Percentiles rank a stretch among this genome's conserved stretches.
phyloP scores from a whole-genome alignment of 768 basidiomycete species.

The Lepiota venenata region DNA sequence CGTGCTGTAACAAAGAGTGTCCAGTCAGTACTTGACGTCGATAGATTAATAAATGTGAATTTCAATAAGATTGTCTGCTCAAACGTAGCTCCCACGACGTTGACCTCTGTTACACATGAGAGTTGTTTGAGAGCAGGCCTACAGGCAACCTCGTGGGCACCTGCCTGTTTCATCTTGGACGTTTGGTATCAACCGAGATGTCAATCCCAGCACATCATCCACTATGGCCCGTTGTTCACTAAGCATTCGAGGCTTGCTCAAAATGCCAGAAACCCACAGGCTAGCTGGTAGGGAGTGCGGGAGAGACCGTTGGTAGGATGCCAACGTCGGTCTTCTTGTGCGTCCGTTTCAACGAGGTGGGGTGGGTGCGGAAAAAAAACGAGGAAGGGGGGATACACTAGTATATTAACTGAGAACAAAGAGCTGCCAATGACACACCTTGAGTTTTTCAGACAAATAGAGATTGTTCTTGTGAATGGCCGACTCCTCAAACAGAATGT shows the following conservation, averaged over 20 bases:
- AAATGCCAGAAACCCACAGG: constrained; percentile 14
- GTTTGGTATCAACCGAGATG: constrained; percentile 89
- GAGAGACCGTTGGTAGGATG: constrained; percentile 48
- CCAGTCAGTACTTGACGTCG: not conserved
- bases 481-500: constrained; percentile 72
- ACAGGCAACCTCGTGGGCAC: constrained; percentile 18
- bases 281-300: constrained; percentile 20
- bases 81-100: constrained; percentile 87
- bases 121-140: constrained; percentile 81
- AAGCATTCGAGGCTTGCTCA: constrained; percentile 9
- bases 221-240: constrained; percentile 19
- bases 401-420: constrained; percentile 13
- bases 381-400: constrained; percentile 5
- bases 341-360: constrained; percentile 46
- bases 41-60: constrained; percentile 12
- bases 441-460: constrained; percentile 36
- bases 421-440: constrained; percentile 46
- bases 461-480: constrained; percentile 53
- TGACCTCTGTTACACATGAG: constrained; percentile 60
- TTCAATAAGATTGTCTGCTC: constrained; percentile 58
- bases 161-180: constrained; percentile 67
- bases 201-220: constrained; percentile 27
- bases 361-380: constrained; percentile 5
- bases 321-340: constrained; percentile 93
- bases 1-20: constrained; percentile 36